A percentile compares a stretch with the other conserved stretches of the same genome.
Evolutionary conservation across 2,329 filamentous ascomycete genomes (phyloP).

Genomic region (Epicoccum sorghinum): DNA sequence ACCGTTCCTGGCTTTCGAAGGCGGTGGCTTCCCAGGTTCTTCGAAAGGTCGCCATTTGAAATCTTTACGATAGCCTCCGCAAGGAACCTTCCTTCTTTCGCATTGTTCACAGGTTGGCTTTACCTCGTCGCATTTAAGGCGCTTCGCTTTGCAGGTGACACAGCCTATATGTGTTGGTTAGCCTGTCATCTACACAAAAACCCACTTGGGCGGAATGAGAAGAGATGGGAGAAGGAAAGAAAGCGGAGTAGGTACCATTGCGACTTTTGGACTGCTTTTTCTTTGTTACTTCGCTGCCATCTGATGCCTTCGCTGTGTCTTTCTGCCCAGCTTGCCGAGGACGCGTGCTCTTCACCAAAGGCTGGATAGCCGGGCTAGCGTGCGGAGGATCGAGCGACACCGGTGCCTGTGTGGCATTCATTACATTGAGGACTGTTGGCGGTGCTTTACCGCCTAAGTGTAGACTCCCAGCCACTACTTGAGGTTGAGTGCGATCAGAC

Average conservation of each 20-base stretch:
- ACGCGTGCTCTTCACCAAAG: slow-evolving; percentile 1
- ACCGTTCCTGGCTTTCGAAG: slow-evolving; percentile 56
- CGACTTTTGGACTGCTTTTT: slow-evolving; percentile 77
- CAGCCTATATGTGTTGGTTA: slow-evolving; percentile 59
- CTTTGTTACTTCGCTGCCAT: slow-evolving; percentile 56
- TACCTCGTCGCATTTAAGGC: slow-evolving; percentile 75
- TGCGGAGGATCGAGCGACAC: slow-evolving; percentile 16
- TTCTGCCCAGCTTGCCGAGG: slow-evolving; percentile 30
- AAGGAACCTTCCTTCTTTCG: slow-evolving; percentile 66
- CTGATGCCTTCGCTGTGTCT: slow-evolving; percentile 29
- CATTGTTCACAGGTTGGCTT: slow-evolving; percentile 73
- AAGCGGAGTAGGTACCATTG: slow-evolving; percentile 61
- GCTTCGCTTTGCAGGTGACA: slow-evolving; percentile 74
- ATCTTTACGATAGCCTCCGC: slow-evolving; percentile 75
- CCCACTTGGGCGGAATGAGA: not conserved
- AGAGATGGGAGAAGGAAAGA: not conserved
- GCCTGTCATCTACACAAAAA: not conserved
- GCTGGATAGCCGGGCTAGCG: not conserved
- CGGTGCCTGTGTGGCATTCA: not conserved
- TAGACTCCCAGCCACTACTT: slow-evolving; percentile 6
- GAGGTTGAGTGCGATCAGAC: slow-evolving; percentile 1
- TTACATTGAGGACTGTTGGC: slow-evolving; percentile 31
- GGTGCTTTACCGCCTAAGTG: slow-evolving; percentile 8
- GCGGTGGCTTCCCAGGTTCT: slow-evolving; percentile 59
- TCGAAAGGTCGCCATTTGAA: slow-evolving; percentile 78